Conservation (phyloP, 225 moss, liverwort and hornwort genomes). For the Physcomitrellopsis africana region DNA sequence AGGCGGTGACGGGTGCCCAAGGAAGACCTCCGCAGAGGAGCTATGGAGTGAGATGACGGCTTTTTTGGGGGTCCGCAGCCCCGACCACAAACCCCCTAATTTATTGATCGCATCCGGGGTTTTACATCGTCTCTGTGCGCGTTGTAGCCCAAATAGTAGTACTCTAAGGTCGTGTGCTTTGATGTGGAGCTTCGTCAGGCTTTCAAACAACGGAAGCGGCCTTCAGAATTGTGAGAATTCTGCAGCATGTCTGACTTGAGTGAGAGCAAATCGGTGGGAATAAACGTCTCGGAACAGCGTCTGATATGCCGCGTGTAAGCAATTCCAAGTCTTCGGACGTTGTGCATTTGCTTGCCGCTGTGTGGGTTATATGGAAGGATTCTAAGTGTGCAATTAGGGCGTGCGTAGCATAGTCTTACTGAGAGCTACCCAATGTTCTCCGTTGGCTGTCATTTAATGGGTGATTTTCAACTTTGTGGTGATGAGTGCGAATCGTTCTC, state of each 20-base stretch:
- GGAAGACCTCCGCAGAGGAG: too few species aligned
- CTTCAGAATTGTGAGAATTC: background rate
- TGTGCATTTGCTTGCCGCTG: background rate
- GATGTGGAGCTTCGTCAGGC: background rate
- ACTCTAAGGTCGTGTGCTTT: background rate
- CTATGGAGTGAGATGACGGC: too few species aligned
- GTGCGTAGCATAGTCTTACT: background rate
- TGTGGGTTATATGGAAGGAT: background rate
- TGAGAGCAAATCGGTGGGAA: conserved; percentile 24
- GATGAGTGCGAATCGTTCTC: too few species aligned
- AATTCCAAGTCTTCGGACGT: background rate
- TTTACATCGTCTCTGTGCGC: background rate
- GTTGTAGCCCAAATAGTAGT: background rate
- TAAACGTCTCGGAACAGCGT: conserved; percentile 43
- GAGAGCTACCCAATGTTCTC: too few species aligned
- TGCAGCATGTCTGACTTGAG: conserved; percentile 29
- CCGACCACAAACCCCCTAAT: background rate
- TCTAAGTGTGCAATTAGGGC: background rate
- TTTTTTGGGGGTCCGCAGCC: background rate
- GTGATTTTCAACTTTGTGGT: background rate
- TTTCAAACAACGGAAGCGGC: background rate
- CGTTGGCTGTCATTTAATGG: background rate
- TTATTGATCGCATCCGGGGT: background rate
- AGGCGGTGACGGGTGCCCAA: too few species aligned
- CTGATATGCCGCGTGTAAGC: conserved; percentile 76